Conservation (phyloP, 306 rosid genomes). For the Cajanus cajan region DNA sequence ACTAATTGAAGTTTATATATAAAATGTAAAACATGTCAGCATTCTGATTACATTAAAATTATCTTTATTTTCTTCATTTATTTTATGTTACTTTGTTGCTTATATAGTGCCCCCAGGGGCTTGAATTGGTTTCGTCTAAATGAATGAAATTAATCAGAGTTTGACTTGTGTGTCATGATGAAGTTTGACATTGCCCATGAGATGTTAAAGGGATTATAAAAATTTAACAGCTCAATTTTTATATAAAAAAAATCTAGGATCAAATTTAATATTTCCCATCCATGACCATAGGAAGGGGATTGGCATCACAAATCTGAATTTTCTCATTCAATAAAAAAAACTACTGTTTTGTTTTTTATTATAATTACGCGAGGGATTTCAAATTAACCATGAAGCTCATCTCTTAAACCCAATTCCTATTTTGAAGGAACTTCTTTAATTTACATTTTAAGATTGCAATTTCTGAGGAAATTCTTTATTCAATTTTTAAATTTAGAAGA, state of each 20-base stretch:
- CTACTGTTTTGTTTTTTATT: not conserved
- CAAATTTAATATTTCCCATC: not conserved
- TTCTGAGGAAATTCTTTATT: not conserved
- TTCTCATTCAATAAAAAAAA: not conserved
- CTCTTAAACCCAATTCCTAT: conserved; percentile 11
- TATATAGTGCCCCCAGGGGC: not conserved
- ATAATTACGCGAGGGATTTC: not conserved
- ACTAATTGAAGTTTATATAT: not conserved
- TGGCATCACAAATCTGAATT: not conserved
- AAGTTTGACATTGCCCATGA: not conserved
- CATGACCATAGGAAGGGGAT: not conserved
- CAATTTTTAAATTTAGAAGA: not conserved
- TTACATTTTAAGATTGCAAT: not conserved
- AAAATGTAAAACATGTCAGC: not conserved
- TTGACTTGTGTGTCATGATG: not conserved
- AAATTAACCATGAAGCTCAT: not conserved
- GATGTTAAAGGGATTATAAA: not conserved
- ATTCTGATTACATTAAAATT: conserved; percentile 7
- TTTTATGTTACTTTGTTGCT: not conserved
- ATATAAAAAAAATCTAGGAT: not conserved
- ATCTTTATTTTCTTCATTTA: not conserved
- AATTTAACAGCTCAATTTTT: not conserved
- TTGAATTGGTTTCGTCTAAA: not conserved
- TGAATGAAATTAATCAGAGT: not conserved
- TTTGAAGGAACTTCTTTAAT: not conserved